Percentiles rank a stretch among this genome's conserved stretches.
Conservation (phyloP, 2,329 filamentous ascomycete species). For the Paraphaeosphaeria sporulosa region DNA sequence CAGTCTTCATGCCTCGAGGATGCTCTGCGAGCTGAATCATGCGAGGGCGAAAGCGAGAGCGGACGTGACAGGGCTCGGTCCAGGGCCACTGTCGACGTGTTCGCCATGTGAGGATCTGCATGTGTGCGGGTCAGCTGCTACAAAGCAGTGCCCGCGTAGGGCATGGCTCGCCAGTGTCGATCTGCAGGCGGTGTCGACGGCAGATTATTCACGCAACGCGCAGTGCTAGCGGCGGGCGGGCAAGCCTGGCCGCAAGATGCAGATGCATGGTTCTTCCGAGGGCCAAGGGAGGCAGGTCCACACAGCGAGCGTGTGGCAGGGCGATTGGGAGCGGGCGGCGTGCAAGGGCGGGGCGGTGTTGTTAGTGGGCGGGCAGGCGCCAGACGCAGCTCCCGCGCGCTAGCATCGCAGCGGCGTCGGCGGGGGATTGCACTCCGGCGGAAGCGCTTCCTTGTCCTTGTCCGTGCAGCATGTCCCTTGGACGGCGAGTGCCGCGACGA, state of each 20-base stretch:
- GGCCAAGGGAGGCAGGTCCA: constrained; percentile 7
- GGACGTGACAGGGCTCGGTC: not conserved
- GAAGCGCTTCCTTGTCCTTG: not conserved
- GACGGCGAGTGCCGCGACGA: constrained; percentile 7
- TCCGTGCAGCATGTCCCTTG: not conserved
- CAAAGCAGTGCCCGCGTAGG: not conserved
- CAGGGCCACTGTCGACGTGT: not conserved
- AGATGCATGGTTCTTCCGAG: constrained; percentile 9
- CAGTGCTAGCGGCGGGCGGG: no score
- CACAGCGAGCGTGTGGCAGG: constrained; percentile 13
- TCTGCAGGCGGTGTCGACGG: not conserved
- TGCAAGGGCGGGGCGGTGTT: not conserved
- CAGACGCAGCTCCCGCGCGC: constrained; percentile 7
- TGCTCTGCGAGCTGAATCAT: not conserved
- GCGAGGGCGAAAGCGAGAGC: not conserved
- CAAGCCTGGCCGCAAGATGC: constrained; percentile 15
- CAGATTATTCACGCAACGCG: not conserved
- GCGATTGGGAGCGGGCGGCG: constrained; percentile 20
- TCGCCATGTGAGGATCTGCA: constrained; percentile 9
- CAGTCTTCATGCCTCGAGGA: no score
- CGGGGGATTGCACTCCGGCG: constrained; percentile 2
- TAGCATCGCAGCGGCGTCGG: not conserved
- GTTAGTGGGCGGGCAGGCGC: constrained; percentile 8
- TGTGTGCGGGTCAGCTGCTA: not conserved
- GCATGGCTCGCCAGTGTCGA: constrained; percentile 1